Evolutionary conservation across 352 stramenopile species (phyloP).

Genomic region (Phytophthora citrophthora): DNA sequence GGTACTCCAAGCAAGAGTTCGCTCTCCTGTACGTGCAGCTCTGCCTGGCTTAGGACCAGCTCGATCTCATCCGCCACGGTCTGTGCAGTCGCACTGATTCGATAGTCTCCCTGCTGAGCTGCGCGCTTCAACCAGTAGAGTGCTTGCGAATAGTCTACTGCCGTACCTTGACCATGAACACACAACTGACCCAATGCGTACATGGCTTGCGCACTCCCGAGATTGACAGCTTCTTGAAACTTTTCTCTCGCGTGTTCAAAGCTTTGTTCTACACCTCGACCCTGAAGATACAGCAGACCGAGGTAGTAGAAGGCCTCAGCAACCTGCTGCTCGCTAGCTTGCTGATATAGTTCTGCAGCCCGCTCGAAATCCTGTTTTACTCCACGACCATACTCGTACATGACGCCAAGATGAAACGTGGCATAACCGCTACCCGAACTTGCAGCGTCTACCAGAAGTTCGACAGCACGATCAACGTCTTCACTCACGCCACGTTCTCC

Average conservation of each 20-base stretch:
- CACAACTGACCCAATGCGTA: constrained; percentile 59
- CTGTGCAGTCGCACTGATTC: constrained; percentile 30
- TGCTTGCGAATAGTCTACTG: constrained; percentile 57
- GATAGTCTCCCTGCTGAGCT: constrained; percentile 31
- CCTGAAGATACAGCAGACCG: constrained; percentile 48
- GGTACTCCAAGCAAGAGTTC: constrained; percentile 52
- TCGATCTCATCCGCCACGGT: constrained; percentile 46
- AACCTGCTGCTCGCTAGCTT: constrained; percentile 31
- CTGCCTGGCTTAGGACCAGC: constrained; percentile 44
- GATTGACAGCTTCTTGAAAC: constrained; percentile 49
- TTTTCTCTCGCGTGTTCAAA: constrained; percentile 34
- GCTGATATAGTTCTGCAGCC: constrained; percentile 46
- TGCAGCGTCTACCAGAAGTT: constrained; percentile 41
- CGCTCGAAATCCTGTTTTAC: constrained; percentile 38
- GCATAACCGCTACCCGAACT: constrained; percentile 29
- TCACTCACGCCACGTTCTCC: constrained; percentile 47
- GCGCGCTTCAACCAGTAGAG: constrained; percentile 57
- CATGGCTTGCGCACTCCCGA: constrained; percentile 54
- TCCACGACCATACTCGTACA: constrained; percentile 66
- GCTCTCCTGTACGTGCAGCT: constrained; percentile 46
- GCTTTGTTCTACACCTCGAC: constrained; percentile 53
- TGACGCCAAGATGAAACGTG: constrained; percentile 50
- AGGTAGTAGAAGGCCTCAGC: constrained; percentile 64
- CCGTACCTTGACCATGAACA: constrained; percentile 36
- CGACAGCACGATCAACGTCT: constrained; percentile 36